Percentiles rank a stretch among this genome's conserved stretches.
Conservation (phyloP, 441 rosid genomes). For the Isatis lusitanica region DNA sequence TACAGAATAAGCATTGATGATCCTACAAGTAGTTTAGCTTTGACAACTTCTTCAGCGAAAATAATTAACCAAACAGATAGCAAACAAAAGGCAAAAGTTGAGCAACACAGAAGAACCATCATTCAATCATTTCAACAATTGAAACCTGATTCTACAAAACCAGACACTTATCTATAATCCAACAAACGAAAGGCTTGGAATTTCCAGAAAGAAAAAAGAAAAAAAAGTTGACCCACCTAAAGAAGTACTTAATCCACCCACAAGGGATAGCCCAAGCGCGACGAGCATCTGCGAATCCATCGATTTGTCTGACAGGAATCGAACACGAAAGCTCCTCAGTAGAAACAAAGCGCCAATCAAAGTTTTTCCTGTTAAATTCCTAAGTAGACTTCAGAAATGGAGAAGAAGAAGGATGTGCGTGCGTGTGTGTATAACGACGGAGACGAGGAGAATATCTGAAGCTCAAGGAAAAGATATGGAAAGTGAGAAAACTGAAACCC, state of each 20-base stretch:
- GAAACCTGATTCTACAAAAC: neutral
- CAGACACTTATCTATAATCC: neutral
- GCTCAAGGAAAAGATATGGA: constrained; percentile 38
- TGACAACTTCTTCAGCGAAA: neutral
- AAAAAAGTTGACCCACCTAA: constrained; percentile 51
- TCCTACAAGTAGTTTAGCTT: neutral
- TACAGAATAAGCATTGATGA: neutral
- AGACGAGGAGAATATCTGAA: constrained; percentile 35
- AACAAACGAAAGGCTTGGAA: neutral
- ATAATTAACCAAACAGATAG: neutral
- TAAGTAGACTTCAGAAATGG: neutral
- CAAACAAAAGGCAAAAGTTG: neutral
- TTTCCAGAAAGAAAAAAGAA: neutral
- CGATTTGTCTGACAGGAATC: neutral
- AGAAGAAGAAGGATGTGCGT: neutral
- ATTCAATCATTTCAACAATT: neutral
- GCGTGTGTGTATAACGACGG: constrained; percentile 18
- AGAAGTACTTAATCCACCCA: constrained; percentile 92
- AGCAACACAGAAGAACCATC: neutral
- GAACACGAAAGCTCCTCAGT: constrained; percentile 10
- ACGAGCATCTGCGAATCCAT: constrained; percentile 90
- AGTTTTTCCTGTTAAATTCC: neutral
- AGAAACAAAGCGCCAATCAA: neutral
- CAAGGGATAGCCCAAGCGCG: constrained; percentile 84
- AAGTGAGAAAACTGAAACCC: neutral